A percentile compares a stretch with the other conserved stretches of the same genome.
phyloP scores from a whole-genome alignment of 78 protist species.

The Acrasis kona region DNA sequence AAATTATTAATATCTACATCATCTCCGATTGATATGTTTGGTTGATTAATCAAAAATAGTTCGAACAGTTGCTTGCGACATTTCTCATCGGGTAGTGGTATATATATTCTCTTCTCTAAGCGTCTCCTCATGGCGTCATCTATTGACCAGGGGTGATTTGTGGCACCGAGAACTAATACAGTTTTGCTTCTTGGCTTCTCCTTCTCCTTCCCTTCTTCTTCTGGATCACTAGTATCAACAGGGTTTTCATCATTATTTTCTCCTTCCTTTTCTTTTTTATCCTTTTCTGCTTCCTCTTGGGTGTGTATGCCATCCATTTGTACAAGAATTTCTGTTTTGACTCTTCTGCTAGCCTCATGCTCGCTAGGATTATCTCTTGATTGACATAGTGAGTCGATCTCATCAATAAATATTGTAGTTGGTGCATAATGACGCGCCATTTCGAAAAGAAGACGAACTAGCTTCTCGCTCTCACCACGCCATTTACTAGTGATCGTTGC shows the following conservation, averaged over 20 bases:
- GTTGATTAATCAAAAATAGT: conserved; percentile 35
- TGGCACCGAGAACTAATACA: conserved; percentile 68
- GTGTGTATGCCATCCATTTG: conserved; percentile 87
- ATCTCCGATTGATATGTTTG: neutral
- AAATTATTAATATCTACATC: conserved; percentile 16
- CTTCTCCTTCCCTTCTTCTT: too few species aligned
- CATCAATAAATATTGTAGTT: conserved; percentile 73
- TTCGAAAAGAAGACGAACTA: conserved; percentile 57
- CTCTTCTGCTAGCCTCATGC: conserved; percentile 50
- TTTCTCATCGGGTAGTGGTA: conserved; percentile 34
- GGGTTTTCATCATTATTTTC: neutral
- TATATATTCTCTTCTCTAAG: conserved; percentile 58
- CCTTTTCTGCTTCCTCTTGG: too few species aligned
- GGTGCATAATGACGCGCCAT: conserved; percentile 82
- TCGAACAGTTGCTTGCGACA: conserved; percentile 27
- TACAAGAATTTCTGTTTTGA: conserved; percentile 56
- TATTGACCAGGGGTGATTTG: conserved; percentile 74
- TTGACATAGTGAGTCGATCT: conserved; percentile 34
- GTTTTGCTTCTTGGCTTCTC: neutral
- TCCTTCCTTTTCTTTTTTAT: too few species aligned
- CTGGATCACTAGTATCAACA: neutral
- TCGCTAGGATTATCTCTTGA: conserved; percentile 24
- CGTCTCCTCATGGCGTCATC: conserved; percentile 69
- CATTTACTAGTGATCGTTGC: conserved; percentile 62
- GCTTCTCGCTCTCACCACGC: conserved; percentile 77